Conservation (phyloP, 164 flowering plant genomes). For the Piper betle region DNA sequence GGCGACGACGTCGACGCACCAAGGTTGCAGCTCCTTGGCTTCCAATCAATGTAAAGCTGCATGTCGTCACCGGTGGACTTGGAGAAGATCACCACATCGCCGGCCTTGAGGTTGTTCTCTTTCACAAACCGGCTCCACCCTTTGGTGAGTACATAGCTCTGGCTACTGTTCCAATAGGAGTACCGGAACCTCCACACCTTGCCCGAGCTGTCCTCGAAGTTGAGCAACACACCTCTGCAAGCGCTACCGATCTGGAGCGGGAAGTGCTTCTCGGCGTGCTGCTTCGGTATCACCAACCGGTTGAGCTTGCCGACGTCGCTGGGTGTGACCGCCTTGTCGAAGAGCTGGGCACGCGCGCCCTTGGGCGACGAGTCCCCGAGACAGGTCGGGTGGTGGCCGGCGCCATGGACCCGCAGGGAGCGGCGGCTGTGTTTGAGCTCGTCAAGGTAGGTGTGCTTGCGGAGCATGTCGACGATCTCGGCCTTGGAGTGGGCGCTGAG, state of each 20-base stretch:
- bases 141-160: slow-evolving; percentile 76
- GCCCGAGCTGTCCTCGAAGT: too few species aligned
- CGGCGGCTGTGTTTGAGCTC: slow-evolving; percentile 69
- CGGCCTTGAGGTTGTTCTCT: slow-evolving; percentile 65
- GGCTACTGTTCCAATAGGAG: too few species aligned
- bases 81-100: slow-evolving; percentile 60
- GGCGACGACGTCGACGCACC: slow-evolving; percentile 3
- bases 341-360: slow-evolving; percentile 39
- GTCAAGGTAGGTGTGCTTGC: slow-evolving; percentile 66
- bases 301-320: slow-evolving; percentile 95
- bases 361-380: too few species aligned
- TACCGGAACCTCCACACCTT: too few species aligned
- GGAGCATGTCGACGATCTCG: slow-evolving; percentile 77
- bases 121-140: slow-evolving; percentile 93
- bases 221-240: slow-evolving; percentile 49
- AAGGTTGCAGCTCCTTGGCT: slow-evolving; percentile 16
- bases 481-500: slow-evolving; percentile 62
- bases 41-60: slow-evolving; percentile 73
- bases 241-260: slow-evolving; percentile 38
- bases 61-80: slow-evolving; percentile 43
- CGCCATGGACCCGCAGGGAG: slow-evolving; percentile 1
- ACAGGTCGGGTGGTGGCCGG: slow-evolving; percentile 7
- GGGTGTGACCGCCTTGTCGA: slow-evolving; percentile 86
- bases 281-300: too few species aligned
- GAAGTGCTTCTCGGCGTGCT: slow-evolving; percentile 86